A percentile compares a stretch with the other conserved stretches of the same genome.
These are phyloP conservation scores for Colletotrichum musicola DNA, from an alignment of 2,329 filamentous ascomycete genomes.

Conservation along the genomic window DNA sequence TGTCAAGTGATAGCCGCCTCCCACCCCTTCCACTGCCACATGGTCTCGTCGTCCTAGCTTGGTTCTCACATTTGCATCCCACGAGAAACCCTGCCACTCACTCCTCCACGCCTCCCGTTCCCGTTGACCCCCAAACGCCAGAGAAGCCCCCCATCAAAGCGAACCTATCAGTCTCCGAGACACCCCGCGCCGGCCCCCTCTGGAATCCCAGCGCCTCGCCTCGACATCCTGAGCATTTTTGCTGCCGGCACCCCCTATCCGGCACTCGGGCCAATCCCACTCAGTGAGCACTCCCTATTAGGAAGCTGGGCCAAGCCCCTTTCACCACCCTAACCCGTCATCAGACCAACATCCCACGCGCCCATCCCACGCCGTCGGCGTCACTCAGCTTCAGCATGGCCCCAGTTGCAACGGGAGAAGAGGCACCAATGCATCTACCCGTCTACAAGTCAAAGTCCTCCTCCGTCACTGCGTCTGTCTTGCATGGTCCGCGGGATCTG, in stretches of 20 bases:
- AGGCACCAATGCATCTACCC: constrained; percentile 58
- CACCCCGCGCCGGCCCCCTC: constrained; percentile 39
- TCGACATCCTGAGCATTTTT: constrained; percentile 19
- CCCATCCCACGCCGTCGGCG: constrained; percentile 51
- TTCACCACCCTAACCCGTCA: constrained; percentile 31
- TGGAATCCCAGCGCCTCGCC: constrained; percentile 20
- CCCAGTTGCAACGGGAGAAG: constrained; percentile 62
- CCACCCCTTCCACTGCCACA: constrained; percentile 5
- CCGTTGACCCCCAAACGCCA: constrained; percentile 22
- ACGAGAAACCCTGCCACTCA: constrained; percentile 36
- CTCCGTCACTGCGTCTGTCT: constrained; percentile 65
- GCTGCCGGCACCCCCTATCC: constrained; percentile 28
- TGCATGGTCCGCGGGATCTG: constrained; percentile 69
- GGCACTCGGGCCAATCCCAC: constrained; percentile 37
- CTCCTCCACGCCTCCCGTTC: constrained; percentile 11
- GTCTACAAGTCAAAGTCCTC: constrained; percentile 55
- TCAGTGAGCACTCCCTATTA: constrained; percentile 36
- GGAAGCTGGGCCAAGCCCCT: constrained; percentile 40
- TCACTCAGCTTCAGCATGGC: constrained; percentile 56
- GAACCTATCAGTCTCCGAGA: constrained; percentile 37
- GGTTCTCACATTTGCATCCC: constrained; percentile 40
- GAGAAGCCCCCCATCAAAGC: constrained; percentile 7
- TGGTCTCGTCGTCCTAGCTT: constrained; percentile 11
- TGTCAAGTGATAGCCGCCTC: constrained; percentile 26
- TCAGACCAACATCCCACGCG: constrained; percentile 44